A percentile compares a stretch with the other conserved stretches of the same genome.
phyloP scores from a whole-genome alignment of 108 stramenopile species.

The Pseudonitzschia multiseries region DNA sequence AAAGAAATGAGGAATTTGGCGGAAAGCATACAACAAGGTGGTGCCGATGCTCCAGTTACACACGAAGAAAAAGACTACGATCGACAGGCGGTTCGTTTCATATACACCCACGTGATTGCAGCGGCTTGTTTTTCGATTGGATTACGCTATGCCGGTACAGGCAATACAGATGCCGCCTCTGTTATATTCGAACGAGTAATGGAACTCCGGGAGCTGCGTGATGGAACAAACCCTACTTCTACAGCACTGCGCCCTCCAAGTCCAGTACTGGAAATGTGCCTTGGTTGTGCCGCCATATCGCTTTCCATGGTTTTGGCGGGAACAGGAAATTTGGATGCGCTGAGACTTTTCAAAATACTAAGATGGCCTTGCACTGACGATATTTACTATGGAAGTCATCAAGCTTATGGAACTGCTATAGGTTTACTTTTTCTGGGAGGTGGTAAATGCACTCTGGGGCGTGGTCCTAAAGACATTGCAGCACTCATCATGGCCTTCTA shows the following conservation, averaged over 20 bases:
- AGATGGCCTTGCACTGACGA: slow-evolving; percentile 87
- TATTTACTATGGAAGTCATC: slow-evolving; percentile 89
- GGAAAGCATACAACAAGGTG: slow-evolving; percentile 15
- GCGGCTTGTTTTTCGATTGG: slow-evolving; percentile 94
- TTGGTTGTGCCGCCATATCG: slow-evolving; percentile 79
- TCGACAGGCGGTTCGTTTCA: slow-evolving; percentile 86
- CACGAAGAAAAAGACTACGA: slow-evolving; percentile 60
- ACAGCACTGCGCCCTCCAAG: slow-evolving; percentile 74
- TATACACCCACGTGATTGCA: slow-evolving; percentile 89
- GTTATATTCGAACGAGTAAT: slow-evolving; percentile 64
- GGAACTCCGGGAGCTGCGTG: slow-evolving; percentile 73
- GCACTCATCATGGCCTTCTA: slow-evolving; percentile 90
- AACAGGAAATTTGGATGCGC: slow-evolving; percentile 90
- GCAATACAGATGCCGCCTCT: slow-evolving; percentile 63
- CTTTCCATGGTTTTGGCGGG: slow-evolving; percentile 96
- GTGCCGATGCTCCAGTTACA: background rate
- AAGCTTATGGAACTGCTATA: slow-evolving; percentile 87
- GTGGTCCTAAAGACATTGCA: slow-evolving; percentile 89
- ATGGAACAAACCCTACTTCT: slow-evolving; percentile 65
- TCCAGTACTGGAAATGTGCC: slow-evolving; percentile 86
- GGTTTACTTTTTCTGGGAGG: slow-evolving; percentile 96
- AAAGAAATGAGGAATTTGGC: slow-evolving; percentile 53
- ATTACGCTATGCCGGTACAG: slow-evolving; percentile 91
- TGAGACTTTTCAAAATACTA: slow-evolving; percentile 80
- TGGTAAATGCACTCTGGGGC: slow-evolving; percentile 88